Base-by-base conservation (phyloP, 345 rosid species). In the Hibiscus mutabilis region DNA sequence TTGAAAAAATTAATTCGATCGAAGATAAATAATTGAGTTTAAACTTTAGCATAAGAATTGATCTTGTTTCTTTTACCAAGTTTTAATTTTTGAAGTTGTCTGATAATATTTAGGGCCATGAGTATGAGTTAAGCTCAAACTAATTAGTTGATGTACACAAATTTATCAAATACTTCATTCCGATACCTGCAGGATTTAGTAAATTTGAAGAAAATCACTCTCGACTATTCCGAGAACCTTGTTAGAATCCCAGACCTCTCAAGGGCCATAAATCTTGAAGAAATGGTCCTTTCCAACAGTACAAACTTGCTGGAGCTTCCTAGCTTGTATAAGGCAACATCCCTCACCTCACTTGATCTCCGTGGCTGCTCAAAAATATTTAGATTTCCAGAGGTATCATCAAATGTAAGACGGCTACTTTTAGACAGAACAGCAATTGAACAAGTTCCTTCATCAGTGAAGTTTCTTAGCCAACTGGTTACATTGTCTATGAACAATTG, bases 401-500 rank as follows among this genome's bases (percentile, higher is more conserved):
- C 46, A 42, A 82, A 69, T 29, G 21, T 70, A 25, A 65, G 13
- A 65, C 31, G 44, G 25, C 74, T 82, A 46, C 5, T 31, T 58
- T 53, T 79, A 25, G 53, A 35, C 13, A 65, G 69, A n/a, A 61
- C 82, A 37, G 67, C 71, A 57, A 71, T 77, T 62, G 80, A 79
- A 55, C 73, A 74, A 68, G 64, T 82, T 7, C 82, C 79, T 33
- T 68, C 71, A 40, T 71, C 78, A 13, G 22, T 82, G 60, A 37
- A 59, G 63, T 59, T n/a, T 12, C 63, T 59, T 27, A 5, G 37
- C 35, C 37, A 14, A 13, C 37, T 27, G 10, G 8, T 25, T 14
- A 25, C 6, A 5, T 13, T 25, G n/a, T 59, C n/a, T 5, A 10
- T 11, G 29, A 11, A 55, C 9, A 27, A 21, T 0, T 55, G 59